phyloP scores from a whole-genome alignment of 176 grass and related monocot genomes.

The Carex scoparia region DNA sequence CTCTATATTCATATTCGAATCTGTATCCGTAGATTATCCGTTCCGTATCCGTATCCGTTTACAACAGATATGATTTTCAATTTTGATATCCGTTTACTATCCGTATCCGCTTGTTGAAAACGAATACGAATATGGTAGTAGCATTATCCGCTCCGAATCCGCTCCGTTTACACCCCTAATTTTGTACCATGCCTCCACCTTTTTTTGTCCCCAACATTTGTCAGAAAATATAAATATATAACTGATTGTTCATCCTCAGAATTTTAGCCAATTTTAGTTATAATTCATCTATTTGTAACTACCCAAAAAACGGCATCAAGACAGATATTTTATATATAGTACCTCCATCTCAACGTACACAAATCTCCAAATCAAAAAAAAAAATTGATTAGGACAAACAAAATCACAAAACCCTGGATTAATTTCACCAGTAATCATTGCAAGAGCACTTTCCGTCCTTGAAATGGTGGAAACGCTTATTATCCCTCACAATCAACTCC shows the following conservation, averaged over 20 bases:
- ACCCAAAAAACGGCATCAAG: not conserved
- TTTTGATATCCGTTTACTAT: too few species aligned
- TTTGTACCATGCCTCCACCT: not conserved
- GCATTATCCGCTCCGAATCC: too few species aligned
- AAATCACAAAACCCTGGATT: not conserved
- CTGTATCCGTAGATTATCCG: too few species aligned
- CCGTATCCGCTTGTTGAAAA: too few species aligned
- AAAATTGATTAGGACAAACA: not conserved
- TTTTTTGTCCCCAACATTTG: not conserved
- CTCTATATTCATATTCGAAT: too few species aligned
- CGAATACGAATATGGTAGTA: too few species aligned
- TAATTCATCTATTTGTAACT: not conserved
- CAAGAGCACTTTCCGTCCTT: slow-evolving; percentile 88
- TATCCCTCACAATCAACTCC: slow-evolving; percentile 83
- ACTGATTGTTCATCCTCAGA: not conserved
- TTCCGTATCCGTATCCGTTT: too few species aligned
- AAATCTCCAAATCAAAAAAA: not conserved
- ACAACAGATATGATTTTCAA: too few species aligned
- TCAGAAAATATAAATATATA: not conserved
- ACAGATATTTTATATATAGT: not conserved
- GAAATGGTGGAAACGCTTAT: slow-evolving; percentile 92
- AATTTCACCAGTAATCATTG: slow-evolving; percentile 78
- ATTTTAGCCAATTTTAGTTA: not conserved
- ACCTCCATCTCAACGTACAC: not conserved
- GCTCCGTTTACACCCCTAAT: not conserved